Conservation (phyloP, 2,329 filamentous ascomycete genomes). For the Massarina eburnea region DNA sequence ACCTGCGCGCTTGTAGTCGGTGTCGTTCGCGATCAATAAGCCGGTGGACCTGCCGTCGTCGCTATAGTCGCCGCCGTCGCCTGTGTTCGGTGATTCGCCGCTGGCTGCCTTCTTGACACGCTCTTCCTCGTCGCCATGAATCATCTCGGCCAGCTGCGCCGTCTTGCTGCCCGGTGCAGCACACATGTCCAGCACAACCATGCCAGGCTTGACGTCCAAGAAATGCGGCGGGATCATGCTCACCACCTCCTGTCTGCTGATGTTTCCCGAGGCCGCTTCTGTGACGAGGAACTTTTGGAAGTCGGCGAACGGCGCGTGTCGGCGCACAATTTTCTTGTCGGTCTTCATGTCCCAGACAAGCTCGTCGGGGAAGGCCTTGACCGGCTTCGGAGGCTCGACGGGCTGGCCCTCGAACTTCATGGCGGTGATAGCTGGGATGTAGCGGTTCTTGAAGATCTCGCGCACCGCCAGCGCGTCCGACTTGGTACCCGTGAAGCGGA, state of each 20-base stretch:
- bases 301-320: conserved; percentile 88
- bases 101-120: conserved; percentile 72
- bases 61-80: conserved; percentile 52
- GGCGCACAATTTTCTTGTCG: conserved; percentile 91
- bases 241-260: conserved; percentile 94
- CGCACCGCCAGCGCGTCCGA: conserved; percentile 92
- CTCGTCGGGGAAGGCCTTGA: conserved; percentile 91
- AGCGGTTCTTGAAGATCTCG: conserved; percentile 81
- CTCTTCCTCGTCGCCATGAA: conserved; percentile 89
- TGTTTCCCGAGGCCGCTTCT: conserved; percentile 95
- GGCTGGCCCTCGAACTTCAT: conserved; percentile 80
- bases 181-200: conserved; percentile 93
- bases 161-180: conserved; percentile 97
- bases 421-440: conserved; percentile 85
- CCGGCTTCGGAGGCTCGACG: conserved; percentile 78
- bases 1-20: conserved; percentile 94
- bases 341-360: conserved; percentile 98
- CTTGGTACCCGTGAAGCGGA: conserved; percentile 94
- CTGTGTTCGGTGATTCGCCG: conserved; percentile 63
- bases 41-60: conserved; percentile 90
- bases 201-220: conserved; percentile 86
- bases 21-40: conserved; percentile 90
- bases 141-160: conserved; percentile 89
- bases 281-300: conserved; percentile 98
- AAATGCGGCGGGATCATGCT: conserved; percentile 98